Conservation (phyloP, 495 filamentous ascomycete genomes). For the Tuber calosporum region DNA sequence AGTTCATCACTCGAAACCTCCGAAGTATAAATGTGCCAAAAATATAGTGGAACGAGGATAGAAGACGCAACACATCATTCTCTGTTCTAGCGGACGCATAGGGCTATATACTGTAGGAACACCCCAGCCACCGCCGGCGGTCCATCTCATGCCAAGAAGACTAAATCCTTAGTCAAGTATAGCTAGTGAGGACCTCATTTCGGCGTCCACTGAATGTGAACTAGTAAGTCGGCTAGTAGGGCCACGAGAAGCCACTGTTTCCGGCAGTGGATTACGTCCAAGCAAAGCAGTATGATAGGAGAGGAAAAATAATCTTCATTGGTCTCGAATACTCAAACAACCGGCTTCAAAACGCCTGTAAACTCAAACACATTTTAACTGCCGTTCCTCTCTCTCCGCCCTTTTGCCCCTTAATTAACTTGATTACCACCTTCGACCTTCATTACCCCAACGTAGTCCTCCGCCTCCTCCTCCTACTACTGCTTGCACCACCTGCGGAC, state of each 20-base stretch:
- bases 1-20: neutral
- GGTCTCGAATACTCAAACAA: neutral
- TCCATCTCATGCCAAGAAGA: neutral
- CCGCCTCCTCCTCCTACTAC: constrained; percentile 17
- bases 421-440: constrained; percentile 8
- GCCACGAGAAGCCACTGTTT: neutral
- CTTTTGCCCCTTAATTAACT: neutral
- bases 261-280: neutral
- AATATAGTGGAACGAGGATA: neutral
- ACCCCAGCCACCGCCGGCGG: neutral
- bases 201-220: neutral
- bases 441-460: constrained; percentile 10
- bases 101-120: neutral
- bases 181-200: neutral
- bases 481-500: constrained; percentile 3
- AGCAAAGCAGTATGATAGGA: neutral
- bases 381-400: neutral
- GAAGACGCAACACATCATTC: neutral
- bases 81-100: neutral
- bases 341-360: neutral
- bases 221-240: neutral
- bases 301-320: neutral
- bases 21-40: neutral
- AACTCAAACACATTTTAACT: neutral
- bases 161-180: constrained; percentile 1